Conservation (phyloP, 2,329 filamentous ascomycete species). For the Ophiostoma fasciatum region DNA sequence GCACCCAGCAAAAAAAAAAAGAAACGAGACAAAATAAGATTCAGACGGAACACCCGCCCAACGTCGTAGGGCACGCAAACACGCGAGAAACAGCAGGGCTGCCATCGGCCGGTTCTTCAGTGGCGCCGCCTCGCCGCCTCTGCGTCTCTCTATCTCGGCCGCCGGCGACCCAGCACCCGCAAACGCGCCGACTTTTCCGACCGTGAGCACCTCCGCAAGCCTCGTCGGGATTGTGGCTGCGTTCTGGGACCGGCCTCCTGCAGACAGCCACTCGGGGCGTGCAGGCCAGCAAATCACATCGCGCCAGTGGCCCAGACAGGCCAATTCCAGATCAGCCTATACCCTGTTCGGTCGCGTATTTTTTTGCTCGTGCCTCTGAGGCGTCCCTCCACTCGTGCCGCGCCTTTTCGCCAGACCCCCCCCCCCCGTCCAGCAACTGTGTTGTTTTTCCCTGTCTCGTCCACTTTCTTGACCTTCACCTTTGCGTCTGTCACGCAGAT, state of each 20-base stretch:
- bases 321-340: conserved; percentile 6
- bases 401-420: conserved; percentile 2
- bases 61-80: neutral
- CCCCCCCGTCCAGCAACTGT: neutral
- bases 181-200: no score
- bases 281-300: conserved; percentile 2
- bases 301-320: conserved; percentile 2
- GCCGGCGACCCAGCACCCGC: no score
- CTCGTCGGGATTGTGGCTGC: neutral
- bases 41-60: neutral
- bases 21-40: neutral
- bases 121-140: no score
- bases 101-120: no score
- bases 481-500: no score
- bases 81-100: no score
- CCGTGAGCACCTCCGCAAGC: neutral
- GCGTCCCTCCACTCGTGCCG: conserved; percentile 1
- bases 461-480: neutral
- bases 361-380: conserved; percentile 1
- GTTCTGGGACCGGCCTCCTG: no score
- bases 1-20: no score
- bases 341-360: conserved; percentile 5
- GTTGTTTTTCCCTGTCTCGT: neutral
- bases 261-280: neutral
- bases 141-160: no score